These are phyloP conservation scores for Cenchrus americanus DNA, from an alignment of 176 grass and related monocot species.

Conservation along the genomic window DNA sequence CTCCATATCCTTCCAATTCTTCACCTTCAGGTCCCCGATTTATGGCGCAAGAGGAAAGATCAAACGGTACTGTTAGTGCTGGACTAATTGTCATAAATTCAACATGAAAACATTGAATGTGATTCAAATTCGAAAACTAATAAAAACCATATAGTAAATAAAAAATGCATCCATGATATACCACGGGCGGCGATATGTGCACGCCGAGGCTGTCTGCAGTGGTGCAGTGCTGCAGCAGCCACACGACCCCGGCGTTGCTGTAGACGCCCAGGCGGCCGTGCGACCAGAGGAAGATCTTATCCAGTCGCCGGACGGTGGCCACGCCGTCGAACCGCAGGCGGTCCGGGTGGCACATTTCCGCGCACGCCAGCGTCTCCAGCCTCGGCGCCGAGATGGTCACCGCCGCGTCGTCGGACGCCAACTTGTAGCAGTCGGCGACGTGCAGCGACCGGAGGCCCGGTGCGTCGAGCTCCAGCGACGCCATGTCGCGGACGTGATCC, in stretches of 20 bases:
- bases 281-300: not conserved
- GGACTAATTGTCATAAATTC: not conserved
- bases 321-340: not conserved
- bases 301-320: not conserved
- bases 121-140: not conserved
- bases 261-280: not conserved
- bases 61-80: not conserved
- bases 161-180: not conserved
- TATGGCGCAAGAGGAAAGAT: not conserved
- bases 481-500: not conserved
- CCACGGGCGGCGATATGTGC: not conserved
- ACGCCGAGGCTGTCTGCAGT: not conserved
- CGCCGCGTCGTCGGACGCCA: not conserved
- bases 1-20: not conserved
- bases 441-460: conserved; percentile 17
- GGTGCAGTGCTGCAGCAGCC: conserved; percentile 18
- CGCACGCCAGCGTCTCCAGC: conserved; percentile 20
- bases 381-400: not conserved
- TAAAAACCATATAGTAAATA: not conserved
- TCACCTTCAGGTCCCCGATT: not conserved
- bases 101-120: not conserved
- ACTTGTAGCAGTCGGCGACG: not conserved
- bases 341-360: not conserved
- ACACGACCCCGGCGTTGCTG: not conserved
- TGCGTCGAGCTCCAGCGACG: conserved; percentile 2